phyloP scores from a whole-genome alignment of 1,139 yeast genomes.

The Protomyces inouyei region DNA sequence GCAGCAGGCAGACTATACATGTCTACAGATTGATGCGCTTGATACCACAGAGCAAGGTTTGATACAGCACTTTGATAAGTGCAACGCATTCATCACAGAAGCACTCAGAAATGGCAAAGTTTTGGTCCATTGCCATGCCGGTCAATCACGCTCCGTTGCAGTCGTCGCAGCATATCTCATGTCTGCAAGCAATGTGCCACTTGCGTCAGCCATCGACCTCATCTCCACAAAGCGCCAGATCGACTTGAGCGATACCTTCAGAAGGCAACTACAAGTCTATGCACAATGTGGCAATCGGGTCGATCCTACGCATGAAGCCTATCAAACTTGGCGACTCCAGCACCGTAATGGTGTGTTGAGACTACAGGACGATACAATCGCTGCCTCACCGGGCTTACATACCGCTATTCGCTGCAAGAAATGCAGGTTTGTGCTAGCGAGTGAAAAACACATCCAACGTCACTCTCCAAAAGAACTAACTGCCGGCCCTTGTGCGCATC shows the following conservation, averaged over 20 bases:
- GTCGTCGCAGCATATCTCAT: constrained; percentile 72
- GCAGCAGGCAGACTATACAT: not conserved
- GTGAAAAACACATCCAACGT: constrained; percentile 35
- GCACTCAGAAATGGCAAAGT: constrained; percentile 46
- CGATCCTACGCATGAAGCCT: constrained; percentile 42
- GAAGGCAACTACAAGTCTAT: constrained; percentile 64
- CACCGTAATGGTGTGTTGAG: not conserved
- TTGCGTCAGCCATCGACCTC: constrained; percentile 64
- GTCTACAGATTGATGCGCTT: not conserved
- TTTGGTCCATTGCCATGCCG: constrained; percentile 54
- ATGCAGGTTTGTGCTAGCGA: constrained; percentile 37
- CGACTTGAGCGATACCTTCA: constrained; percentile 74
- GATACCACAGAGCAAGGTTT: constrained; percentile 46
- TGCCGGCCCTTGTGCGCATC: constrained; percentile 62
- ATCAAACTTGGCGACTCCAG: constrained; percentile 48
- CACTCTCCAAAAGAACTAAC: constrained; percentile 29
- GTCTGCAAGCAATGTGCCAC: constrained; percentile 58
- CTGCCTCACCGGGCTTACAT: not conserved
- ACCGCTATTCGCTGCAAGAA: constrained; percentile 37
- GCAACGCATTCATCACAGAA: constrained; percentile 61
- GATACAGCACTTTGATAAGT: constrained; percentile 54
- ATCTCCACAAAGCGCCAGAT: constrained; percentile 59
- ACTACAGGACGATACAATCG: not conserved
- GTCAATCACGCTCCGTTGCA: constrained; percentile 75
- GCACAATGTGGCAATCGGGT: constrained; percentile 48